Percentiles rank a stretch among this genome's conserved stretches.
Evolutionary conservation across 257 asterid species (phyloP).

Genomic region (Ajuga chamaepitys): DNA sequence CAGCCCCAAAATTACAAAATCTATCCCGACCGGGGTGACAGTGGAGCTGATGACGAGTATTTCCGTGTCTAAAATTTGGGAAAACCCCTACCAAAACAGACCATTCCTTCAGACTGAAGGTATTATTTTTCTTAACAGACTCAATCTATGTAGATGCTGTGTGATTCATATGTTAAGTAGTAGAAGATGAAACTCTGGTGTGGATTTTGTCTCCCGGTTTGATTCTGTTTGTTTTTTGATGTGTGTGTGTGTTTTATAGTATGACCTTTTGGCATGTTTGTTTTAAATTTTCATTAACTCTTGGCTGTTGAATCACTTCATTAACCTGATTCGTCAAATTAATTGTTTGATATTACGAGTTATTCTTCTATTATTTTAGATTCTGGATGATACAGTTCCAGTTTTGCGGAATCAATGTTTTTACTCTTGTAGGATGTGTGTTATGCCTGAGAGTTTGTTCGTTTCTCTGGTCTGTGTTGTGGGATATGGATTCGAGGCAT

Average conservation of each 20-base stretch:
- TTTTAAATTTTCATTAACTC: background rate
- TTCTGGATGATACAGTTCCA: background rate
- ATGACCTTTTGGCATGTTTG: background rate
- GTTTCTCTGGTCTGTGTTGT: background rate
- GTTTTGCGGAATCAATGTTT: background rate
- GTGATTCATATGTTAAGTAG: background rate
- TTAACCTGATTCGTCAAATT: background rate
- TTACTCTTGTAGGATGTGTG: background rate
- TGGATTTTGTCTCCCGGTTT: conserved; percentile 6
- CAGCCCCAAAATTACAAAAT: background rate
- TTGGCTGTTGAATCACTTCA: background rate
- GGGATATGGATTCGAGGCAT: background rate
- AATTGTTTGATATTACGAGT: background rate
- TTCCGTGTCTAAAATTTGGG: background rate
- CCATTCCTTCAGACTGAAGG: conserved; percentile 13
- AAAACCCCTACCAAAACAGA: background rate
- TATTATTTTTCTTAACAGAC: background rate
- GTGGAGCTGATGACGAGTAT: background rate
- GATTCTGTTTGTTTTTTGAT: background rate
- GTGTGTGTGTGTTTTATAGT: background rate
- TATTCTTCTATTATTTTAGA: background rate
- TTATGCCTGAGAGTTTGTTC: background rate
- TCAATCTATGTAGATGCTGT: background rate
- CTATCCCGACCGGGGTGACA: conserved; percentile 1
- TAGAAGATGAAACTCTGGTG: background rate